phyloP scores from a whole-genome alignment of 129 eudicot genomes.

The carrot (Daucus carota) region DNA sequence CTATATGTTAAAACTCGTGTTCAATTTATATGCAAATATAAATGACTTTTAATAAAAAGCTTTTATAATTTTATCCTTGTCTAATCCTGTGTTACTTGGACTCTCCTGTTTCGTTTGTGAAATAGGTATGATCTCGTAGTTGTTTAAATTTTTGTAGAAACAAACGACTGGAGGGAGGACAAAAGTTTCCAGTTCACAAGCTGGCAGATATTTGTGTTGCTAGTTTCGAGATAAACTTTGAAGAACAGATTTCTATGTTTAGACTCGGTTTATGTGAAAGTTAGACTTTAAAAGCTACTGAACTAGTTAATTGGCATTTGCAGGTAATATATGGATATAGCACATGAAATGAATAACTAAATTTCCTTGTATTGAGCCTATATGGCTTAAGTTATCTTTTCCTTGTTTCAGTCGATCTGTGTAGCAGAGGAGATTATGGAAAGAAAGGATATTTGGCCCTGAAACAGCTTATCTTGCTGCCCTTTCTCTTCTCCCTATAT shows the following conservation, averaged over 20 bases:
- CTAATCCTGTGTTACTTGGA: neutral
- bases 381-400: slow-evolving; percentile 12
- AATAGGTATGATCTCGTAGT: neutral
- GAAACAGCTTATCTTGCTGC: slow-evolving; percentile 20
- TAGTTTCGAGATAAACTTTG: slow-evolving; percentile 96
- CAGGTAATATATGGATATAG: slow-evolving; percentile 50
- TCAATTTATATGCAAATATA: neutral
- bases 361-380: neutral
- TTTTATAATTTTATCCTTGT: neutral
- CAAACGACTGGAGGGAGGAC: slow-evolving; percentile 95
- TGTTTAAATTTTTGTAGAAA: slow-evolving; percentile 36
- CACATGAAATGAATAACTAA: neutral
- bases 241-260: slow-evolving; percentile 93
- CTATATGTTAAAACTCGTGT: neutral
- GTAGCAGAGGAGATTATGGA: slow-evolving; percentile 95
- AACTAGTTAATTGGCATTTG: slow-evolving; percentile 86
- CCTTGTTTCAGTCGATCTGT: slow-evolving; percentile 71
- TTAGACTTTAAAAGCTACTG: slow-evolving; percentile 89
- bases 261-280: slow-evolving; percentile 89
- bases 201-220: slow-evolving; percentile 97
- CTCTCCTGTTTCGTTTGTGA: neutral
- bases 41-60: neutral
- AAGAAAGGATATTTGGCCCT: slow-evolving; percentile 58
- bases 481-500: neutral
- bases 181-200: slow-evolving; percentile 80